Conservation (phyloP, 2,329 filamentous ascomycete species). For the Dactylonectria estremocensis region DNA sequence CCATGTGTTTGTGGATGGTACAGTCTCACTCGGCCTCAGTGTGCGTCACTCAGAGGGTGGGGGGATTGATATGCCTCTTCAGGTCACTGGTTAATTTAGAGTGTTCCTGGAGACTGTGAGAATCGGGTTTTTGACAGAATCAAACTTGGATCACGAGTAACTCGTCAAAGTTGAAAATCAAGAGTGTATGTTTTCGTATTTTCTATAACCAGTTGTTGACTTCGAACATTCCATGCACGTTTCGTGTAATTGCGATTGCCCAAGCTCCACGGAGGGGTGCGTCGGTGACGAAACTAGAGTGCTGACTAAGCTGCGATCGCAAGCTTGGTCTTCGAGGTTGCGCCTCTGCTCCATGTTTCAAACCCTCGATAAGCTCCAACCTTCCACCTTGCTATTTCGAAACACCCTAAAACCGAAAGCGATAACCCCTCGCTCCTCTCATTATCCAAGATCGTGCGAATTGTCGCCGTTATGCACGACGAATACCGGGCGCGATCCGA, state of each 20-base stretch:
- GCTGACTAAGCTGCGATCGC: conserved; percentile 23
- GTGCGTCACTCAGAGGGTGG: too few relatives aligned
- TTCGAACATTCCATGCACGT: background rate
- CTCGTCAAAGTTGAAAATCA: too few relatives aligned
- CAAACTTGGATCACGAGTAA: too few relatives aligned
- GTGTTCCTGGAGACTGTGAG: background rate
- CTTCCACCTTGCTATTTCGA: background rate
- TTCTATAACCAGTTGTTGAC: background rate
- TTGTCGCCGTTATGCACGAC: conserved; percentile 60
- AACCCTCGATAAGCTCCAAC: background rate
- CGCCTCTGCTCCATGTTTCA: background rate
- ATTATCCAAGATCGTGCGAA: conserved; percentile 35
- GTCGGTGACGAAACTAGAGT: background rate
- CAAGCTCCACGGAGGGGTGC: background rate
- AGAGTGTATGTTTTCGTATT: too few relatives aligned
- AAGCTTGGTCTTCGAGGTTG: background rate
- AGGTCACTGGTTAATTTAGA: background rate
- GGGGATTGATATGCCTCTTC: too few relatives aligned
- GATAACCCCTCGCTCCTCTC: background rate
- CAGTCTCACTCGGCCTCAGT: too few relatives aligned
- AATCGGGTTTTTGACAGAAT: too few relatives aligned
- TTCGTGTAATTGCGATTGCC: background rate
- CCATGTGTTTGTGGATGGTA: too few relatives aligned
- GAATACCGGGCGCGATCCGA: conserved; percentile 54
- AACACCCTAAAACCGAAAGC: background rate